A percentile compares a stretch with the other conserved stretches of the same genome.
phyloP scores from a whole-genome alignment of 768 basidiomycete species.

The Psilocybe azurescens region DNA sequence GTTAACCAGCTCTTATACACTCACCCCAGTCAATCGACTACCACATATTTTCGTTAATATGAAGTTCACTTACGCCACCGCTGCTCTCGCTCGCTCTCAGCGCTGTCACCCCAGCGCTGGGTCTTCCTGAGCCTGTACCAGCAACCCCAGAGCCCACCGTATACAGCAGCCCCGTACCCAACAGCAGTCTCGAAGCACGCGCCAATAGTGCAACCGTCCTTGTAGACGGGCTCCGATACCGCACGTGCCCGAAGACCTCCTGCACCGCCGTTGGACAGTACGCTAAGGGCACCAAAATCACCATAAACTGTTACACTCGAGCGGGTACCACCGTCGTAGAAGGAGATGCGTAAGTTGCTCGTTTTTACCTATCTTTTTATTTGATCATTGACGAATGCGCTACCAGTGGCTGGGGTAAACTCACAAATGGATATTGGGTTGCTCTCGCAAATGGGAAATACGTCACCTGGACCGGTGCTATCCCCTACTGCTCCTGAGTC shows the following conservation, averaged over 20 bases:
- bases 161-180: conserved; percentile 1
- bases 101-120: background rate
- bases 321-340: conserved; percentile 12
- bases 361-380: no score
- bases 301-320: conserved; percentile 13
- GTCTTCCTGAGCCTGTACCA: conserved; percentile 10
- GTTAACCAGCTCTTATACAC: background rate
- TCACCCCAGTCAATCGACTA: background rate
- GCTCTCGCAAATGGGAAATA: conserved; percentile 11
- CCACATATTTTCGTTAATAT: background rate
- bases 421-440: conserved; percentile 14
- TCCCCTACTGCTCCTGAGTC: conserved; percentile 8
- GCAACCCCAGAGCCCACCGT: conserved; percentile 7
- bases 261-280: conserved; percentile 13
- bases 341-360: conserved; percentile 11
- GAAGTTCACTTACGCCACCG: conserved; percentile 9
- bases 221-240: conserved; percentile 16
- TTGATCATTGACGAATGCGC: background rate
- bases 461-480: conserved; percentile 13
- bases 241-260: conserved; percentile 13
- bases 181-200: conserved; percentile 10
- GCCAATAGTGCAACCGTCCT: conserved; percentile 5
- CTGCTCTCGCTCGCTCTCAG: conserved; percentile 9
- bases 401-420: conserved; percentile 12
- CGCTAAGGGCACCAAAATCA: conserved; percentile 11